Evolutionary conservation across 768 basidiomycete species (phyloP), one percentile per base, ranked within the genome.

Genomic region (Tubosaeta sp.): DNA sequence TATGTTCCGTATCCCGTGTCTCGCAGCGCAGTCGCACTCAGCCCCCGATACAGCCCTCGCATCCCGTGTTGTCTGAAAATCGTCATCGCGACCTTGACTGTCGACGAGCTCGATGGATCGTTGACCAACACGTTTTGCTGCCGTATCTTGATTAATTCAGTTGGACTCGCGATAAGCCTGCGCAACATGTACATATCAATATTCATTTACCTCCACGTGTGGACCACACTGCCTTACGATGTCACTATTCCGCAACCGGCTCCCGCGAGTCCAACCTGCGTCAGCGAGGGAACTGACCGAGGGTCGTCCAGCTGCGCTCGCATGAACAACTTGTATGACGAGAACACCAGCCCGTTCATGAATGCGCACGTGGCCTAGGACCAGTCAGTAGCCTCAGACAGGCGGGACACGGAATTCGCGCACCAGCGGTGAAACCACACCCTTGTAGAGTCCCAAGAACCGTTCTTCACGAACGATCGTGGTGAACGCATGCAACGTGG

Each of bases 1-100:
- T 96, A 95, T 2, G 86, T 82, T 7, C 92, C 94, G 61, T 88
- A 95, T 2, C 86, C 90, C 9, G 76, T 72, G 65, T 95, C 93
- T 30, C 94, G 73, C 32, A 92, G 62, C 1, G 84, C 83, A 0
- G 91, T 94, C 0, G 82, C 78, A 1, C 77, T 72, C 43, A 88
- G 70, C 0, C 94, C 94, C 5, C 92, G 81, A 67, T 87, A 95
- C 6, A 94, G 68, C 0, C 86, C 90, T 42, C 71, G 64, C 13
- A 88, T 18, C 1, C 90, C 90, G 19, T 76, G 70, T 44, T 71
- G 69, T 40, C 68, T 71, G 43, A 83, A 71, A 24, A 93, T 83
- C 44, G 75, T 66, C 38, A 72, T 64, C 3, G 81, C 76, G n/a
- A 93, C 76, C 19, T 73, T 69, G 10, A 72, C 61, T 0, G 81